A percentile compares a stretch with the other conserved stretches of the same genome.
Conservation (phyloP, 2,329 filamentous ascomycete species). For the Zasmidium angulare region DNA sequence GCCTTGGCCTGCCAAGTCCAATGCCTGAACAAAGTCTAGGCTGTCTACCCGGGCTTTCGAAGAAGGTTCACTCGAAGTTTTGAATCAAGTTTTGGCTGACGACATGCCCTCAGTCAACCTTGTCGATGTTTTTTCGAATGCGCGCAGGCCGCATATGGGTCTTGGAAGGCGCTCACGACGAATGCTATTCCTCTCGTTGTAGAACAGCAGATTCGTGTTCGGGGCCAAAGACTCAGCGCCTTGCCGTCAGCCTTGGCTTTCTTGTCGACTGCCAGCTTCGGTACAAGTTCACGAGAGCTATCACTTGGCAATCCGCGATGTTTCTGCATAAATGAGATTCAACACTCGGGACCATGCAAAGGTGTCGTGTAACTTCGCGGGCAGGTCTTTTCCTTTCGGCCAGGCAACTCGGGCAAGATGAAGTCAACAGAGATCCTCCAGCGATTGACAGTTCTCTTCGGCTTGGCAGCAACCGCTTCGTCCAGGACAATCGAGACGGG, state of each 20-base stretch:
- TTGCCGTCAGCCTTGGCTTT: slow-evolving; percentile 14
- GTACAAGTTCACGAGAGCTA: slow-evolving; percentile 8
- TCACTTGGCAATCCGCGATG: slow-evolving; percentile 17
- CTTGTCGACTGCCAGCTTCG: slow-evolving; percentile 18
- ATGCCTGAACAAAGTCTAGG: background rate
- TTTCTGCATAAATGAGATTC: slow-evolving; percentile 12
- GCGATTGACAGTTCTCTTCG: background rate
- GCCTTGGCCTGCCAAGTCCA: background rate
- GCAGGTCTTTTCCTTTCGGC: background rate
- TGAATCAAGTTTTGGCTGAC: background rate
- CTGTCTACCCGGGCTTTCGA: background rate
- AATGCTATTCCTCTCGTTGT: too few species aligned
- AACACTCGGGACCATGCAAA: background rate
- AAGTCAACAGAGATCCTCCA: background rate
- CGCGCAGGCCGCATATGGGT: too few species aligned
- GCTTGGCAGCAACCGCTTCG: background rate
- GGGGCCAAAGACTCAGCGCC: background rate
- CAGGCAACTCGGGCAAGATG: background rate
- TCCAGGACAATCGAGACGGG: slow-evolving; percentile 22
- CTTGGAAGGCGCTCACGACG: too few species aligned
- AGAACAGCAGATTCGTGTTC: background rate
- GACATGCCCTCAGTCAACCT: background rate
- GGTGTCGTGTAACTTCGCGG: background rate
- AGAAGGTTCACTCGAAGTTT: background rate
- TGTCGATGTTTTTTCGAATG: background rate